These are phyloP conservation scores for Apiospora kogelbergensis DNA, from an alignment of 2,329 filamentous ascomycete genomes.

Conservation along the genomic window DNA sequence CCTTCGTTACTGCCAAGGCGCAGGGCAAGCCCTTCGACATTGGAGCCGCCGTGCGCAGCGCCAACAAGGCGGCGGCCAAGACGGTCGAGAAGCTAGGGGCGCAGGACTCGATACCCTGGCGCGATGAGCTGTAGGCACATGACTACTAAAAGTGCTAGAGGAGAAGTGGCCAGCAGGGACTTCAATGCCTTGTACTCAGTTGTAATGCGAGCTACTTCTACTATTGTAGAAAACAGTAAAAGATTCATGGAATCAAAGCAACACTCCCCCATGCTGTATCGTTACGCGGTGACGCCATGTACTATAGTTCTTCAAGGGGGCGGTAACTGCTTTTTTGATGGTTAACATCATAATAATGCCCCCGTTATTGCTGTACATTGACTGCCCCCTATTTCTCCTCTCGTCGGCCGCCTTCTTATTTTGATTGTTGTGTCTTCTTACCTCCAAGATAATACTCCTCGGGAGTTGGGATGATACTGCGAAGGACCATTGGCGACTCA, in stretches of 20 bases:
- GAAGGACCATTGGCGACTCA: not conserved
- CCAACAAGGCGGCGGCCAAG: constrained; percentile 62
- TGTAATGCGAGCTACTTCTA: not conserved
- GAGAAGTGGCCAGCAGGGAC: not conserved
- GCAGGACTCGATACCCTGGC: constrained; percentile 67
- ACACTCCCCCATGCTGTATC: not conserved
- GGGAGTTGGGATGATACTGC: not conserved
- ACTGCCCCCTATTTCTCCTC: not conserved
- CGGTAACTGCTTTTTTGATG: not conserved
- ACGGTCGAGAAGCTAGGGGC: constrained; percentile 67
- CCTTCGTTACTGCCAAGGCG: constrained; percentile 53
- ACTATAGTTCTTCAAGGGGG: not conserved
- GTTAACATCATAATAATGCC: not conserved
- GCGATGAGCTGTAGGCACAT: constrained; percentile 41
- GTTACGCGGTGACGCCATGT: not conserved
- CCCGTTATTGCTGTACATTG: not conserved
- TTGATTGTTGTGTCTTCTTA: not conserved
- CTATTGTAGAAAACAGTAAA: not conserved
- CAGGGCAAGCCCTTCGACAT: constrained; percentile 45
- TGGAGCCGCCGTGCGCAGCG: constrained; percentile 57
- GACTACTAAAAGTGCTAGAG: not conserved
- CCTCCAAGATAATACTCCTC: not conserved
- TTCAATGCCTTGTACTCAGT: not conserved
- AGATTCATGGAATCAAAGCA: not conserved
- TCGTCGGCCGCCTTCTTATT: not conserved